Percentiles rank a stretch among this genome's conserved stretches.
Evolutionary conservation across 371 early-diverging fungal species (phyloP).

Genomic region (Rhizopus delemar): DNA sequence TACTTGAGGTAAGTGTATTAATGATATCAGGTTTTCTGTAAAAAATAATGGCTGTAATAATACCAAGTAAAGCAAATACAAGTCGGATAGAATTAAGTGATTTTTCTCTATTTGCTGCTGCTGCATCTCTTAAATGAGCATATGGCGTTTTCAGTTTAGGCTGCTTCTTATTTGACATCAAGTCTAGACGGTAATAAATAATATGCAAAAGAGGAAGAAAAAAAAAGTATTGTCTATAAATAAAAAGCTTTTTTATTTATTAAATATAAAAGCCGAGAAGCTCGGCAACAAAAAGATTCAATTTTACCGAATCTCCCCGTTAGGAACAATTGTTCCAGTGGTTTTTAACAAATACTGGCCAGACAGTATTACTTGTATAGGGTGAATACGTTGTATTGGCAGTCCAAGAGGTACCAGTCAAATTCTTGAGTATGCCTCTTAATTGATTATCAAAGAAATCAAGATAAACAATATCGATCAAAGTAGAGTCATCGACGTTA

Average conservation of each 20-base stretch:
- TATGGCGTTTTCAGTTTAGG: constrained; percentile 18
- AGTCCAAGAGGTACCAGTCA: constrained; percentile 18
- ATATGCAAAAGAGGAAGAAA: neutral
- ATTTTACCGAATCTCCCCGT: neutral
- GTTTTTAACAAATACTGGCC: constrained; percentile 13
- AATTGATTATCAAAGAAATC: constrained; percentile 34
- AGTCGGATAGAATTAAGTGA: constrained; percentile 8
- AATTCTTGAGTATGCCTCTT: neutral
- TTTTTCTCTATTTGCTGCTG: constrained; percentile 7
- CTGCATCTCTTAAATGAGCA: constrained; percentile 10
- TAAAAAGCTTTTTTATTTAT: no score
- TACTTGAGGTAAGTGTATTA: neutral
- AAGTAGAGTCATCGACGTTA: constrained; percentile 15
- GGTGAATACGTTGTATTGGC: constrained; percentile 1
- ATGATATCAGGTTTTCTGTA: constrained; percentile 10
- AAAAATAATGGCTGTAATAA: neutral
- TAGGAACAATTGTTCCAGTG: constrained; percentile 11
- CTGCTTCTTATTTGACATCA: constrained; percentile 2
- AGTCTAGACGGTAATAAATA: neutral
- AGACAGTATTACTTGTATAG: constrained; percentile 18
- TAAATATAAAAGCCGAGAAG: neutral
- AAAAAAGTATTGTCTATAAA: no score
- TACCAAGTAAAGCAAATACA: constrained; percentile 15
- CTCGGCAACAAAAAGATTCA: neutral
- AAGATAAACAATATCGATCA: constrained; percentile 38